These are phyloP conservation scores for Larix kaempferi DNA, from an alignment of 75 land plant genomes.

Conservation along the genomic window DNA sequence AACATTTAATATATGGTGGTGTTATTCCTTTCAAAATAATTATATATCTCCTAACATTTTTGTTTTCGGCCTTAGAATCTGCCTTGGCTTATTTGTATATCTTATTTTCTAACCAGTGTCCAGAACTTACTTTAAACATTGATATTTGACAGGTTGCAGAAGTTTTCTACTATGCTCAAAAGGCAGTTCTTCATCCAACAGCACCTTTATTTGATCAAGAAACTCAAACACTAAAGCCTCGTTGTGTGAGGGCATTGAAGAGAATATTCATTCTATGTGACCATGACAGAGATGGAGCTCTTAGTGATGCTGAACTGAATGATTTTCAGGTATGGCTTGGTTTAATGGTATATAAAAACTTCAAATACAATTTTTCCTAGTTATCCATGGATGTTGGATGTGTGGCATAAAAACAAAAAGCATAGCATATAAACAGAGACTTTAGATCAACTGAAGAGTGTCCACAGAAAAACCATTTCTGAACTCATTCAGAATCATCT, in stretches of 20 bases:
- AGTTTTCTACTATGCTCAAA: slow-evolving; percentile 99
- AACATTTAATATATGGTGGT: neutral
- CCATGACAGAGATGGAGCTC: slow-evolving; percentile 94
- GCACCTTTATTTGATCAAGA: slow-evolving; percentile 99
- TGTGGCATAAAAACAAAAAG: too few species aligned
- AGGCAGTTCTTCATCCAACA: slow-evolving; percentile 98
- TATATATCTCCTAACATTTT: neutral
- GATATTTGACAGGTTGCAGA: slow-evolving; percentile 71
- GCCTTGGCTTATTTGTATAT: neutral
- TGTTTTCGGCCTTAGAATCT: neutral
- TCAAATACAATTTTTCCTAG: too few species aligned
- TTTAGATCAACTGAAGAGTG: too few species aligned
- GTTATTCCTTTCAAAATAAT: neutral
- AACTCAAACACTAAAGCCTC: slow-evolving; percentile 83
- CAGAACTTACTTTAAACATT: neutral
- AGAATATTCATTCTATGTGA: slow-evolving; percentile 96
- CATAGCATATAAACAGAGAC: too few species aligned
- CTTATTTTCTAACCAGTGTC: neutral
- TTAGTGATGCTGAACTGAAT: slow-evolving; percentile 94
- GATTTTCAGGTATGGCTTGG: slow-evolving; percentile 78
- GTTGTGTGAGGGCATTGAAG: slow-evolving; percentile 92
- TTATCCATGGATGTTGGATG: too few species aligned
- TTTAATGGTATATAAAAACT: neutral
- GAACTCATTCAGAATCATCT: too few species aligned
- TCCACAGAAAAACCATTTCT: too few species aligned